Base-by-base conservation (phyloP, 2,329 filamentous ascomycete genomes). In the Cladophialophora psammophila region DNA sequence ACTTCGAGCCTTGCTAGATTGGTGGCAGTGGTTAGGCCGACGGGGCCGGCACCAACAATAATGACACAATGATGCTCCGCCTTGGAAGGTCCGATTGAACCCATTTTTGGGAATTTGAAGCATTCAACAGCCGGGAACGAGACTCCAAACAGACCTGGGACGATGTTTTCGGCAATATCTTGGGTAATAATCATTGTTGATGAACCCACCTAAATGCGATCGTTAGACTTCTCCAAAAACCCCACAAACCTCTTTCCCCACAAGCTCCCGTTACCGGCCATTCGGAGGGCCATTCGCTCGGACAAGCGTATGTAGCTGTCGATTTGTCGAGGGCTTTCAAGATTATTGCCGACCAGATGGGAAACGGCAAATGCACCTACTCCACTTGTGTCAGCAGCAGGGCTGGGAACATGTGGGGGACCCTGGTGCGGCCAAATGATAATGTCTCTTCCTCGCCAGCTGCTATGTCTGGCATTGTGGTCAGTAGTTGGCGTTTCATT, bases 1-100 rank as follows among this genome's bases (percentile, higher is more conserved):
- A 68, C 60, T 54, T 65, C 65, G 12, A 66, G 55, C 57, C 60
- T 66, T 18, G 68, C 68, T 8, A 70, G 56, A 50, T 70, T 68
- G 7, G 63, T 66, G 26, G 68, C 68, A 7, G 63, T 61, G 9
- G 68, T 70, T 48, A 68, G 55, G 6, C 65, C 68, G 18, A 66
- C 65, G 3, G 68, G 68, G 12, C 68, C 68, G 31, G 50, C 56
- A 31, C 68, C 68, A 20, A 70, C 68, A n/a, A 70, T 53, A 36
- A 68, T 68, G 31, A 68, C 68, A 15, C 20, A 35, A 56, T 60
- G 63, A 57, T 66, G 63, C 40, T 68, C 60, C n/a, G 60, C 38
- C 6, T 42, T 55, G n/a, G 57, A 36, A 26, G 64, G 63, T 5
- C 55, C 42, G 26, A 66, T 64, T 34, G 60, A 63, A 45, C 60